These are phyloP conservation scores for Petunia secreta DNA, from an alignment of 257 asterid genomes.

Conservation along the genomic window DNA sequence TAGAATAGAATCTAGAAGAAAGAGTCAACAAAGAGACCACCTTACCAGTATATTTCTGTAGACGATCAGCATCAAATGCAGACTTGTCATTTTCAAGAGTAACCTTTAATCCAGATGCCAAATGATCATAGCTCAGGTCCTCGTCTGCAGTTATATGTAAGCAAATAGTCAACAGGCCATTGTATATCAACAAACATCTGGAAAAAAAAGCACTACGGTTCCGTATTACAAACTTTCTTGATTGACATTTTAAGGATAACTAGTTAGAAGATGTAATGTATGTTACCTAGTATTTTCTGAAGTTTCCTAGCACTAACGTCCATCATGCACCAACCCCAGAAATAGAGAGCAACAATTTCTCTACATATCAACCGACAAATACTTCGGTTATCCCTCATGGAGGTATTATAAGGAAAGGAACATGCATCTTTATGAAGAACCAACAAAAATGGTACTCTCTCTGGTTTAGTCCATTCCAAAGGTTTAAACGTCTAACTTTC, in stretches of 20 bases:
- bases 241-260: neutral
- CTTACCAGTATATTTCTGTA: constrained; percentile 89
- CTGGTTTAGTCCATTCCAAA: too few species aligned
- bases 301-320: neutral
- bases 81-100: constrained; percentile 78
- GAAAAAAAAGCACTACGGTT: neutral
- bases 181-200: neutral
- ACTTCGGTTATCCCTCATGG: neutral
- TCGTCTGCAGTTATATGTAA: constrained; percentile 53
- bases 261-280: neutral
- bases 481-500: too few species aligned
- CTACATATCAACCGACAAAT: neutral
- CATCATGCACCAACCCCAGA: neutral
- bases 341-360: neutral
- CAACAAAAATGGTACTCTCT: neutral
- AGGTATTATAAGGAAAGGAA: neutral
- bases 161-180: neutral
- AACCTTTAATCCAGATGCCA: constrained; percentile 85
- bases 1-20: neutral
- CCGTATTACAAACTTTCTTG: neutral
- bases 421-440: neutral
- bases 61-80: constrained; percentile 89
- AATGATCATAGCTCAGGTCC: constrained; percentile 82
- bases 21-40: neutral
- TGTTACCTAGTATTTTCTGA: neutral